Evolutionary conservation across 2,329 filamentous ascomycete genomes (phyloP).

Genomic region (Monilinia fructicola): DNA sequence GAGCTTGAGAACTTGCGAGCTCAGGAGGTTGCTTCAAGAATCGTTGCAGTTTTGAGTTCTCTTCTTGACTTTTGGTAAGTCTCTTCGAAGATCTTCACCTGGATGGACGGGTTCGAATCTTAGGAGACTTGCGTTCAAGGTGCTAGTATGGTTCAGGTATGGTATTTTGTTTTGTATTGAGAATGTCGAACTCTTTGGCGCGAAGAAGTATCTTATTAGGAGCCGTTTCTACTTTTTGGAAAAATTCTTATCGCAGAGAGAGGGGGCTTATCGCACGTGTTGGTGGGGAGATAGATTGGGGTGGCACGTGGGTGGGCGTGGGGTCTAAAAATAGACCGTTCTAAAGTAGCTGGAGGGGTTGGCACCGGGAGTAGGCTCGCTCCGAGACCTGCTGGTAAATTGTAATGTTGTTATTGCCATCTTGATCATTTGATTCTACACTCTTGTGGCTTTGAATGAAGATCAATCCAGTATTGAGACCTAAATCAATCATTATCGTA

Average conservation of each 20-base stretch:
- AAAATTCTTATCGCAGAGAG: constrained; percentile 21
- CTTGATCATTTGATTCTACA: no score
- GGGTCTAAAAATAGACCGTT: no score
- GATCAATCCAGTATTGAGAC: no score
- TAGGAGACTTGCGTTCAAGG: neutral
- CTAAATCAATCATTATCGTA: no score
- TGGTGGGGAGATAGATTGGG: neutral
- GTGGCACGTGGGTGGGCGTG: no score
- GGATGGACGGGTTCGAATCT: neutral
- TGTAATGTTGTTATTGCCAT: neutral
- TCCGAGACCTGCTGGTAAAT: neutral
- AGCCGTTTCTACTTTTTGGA: neutral
- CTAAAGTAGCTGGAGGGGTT: constrained; percentile 7
- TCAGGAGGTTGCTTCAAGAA: neutral
- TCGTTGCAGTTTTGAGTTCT: neutral
- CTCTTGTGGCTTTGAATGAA: no score
- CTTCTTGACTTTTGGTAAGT: neutral
- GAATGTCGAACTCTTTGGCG: neutral
- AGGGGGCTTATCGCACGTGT: constrained; percentile 20
- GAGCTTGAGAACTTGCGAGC: neutral
- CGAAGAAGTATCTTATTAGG: neutral
- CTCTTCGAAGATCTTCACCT: neutral
- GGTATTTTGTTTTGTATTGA: neutral
- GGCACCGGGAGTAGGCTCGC: neutral
- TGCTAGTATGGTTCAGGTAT: neutral